Conservation (phyloP, 2,329 filamentous ascomycete species). For the Lecanicillium sp. region DNA sequence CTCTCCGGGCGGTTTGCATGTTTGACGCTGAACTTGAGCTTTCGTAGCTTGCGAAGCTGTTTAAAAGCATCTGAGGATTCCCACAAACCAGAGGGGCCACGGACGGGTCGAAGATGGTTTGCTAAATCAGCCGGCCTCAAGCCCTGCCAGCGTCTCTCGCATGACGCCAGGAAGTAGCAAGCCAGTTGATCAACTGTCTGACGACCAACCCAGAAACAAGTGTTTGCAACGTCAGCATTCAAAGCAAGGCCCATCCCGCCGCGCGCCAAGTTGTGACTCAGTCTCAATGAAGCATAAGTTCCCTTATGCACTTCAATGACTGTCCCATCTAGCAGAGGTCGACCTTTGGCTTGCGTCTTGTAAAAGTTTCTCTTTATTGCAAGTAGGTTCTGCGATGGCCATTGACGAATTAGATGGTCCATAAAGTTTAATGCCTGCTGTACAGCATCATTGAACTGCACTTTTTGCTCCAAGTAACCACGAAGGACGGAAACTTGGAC, state of each 20-base stretch:
- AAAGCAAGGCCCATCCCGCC: slow-evolving; percentile 60
- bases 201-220: slow-evolving; percentile 66
- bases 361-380: slow-evolving; percentile 83
- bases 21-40: slow-evolving; percentile 47
- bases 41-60: slow-evolving; percentile 44
- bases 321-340: slow-evolving; percentile 46
- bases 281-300: slow-evolving; percentile 76
- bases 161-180: slow-evolving; percentile 24
- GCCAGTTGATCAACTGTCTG: slow-evolving; percentile 30
- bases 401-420: slow-evolving; percentile 79
- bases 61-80: slow-evolving; percentile 44
- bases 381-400: slow-evolving; percentile 59
- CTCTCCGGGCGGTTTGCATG: slow-evolving; percentile 39
- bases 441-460: slow-evolving; percentile 56
- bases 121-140: slow-evolving; percentile 18
- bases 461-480: slow-evolving; percentile 55
- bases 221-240: slow-evolving; percentile 88
- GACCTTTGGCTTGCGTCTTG: slow-evolving; percentile 38
- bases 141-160: slow-evolving; percentile 20
- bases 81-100: slow-evolving; percentile 15
- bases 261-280: slow-evolving; percentile 48
- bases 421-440: slow-evolving; percentile 83
- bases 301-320: slow-evolving; percentile 77
- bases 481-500: slow-evolving; percentile 62
- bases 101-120: slow-evolving; percentile 27